Evolutionary conservation across 306 rosid species (phyloP).

Genomic region (Cucumis hystrix): DNA sequence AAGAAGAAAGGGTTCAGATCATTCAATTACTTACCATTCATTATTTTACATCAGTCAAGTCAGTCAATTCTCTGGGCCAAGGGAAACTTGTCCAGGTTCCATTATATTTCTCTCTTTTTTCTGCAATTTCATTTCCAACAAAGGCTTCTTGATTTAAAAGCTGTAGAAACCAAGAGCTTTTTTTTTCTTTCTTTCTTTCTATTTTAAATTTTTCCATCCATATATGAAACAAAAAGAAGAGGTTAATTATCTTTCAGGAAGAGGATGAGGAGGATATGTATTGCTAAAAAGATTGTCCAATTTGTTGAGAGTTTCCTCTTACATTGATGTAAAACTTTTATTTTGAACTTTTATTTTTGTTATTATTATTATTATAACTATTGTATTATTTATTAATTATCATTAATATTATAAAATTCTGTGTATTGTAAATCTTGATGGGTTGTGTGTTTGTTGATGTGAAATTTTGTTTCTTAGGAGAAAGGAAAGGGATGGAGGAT

Average conservation of each 20-base stretch:
- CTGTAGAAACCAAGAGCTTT: constrained; percentile 5
- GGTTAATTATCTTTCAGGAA: background rate
- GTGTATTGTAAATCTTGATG: background rate
- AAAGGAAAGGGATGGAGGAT: background rate
- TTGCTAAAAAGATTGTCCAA: background rate
- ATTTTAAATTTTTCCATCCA: background rate
- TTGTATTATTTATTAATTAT: background rate
- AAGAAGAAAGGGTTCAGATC: background rate
- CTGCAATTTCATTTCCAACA: constrained; percentile 9
- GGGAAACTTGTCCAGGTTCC: constrained; percentile 5
- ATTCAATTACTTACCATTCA: constrained; percentile 13
- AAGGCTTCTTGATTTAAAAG: constrained; percentile 4
- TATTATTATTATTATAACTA: background rate
- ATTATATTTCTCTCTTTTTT: background rate
- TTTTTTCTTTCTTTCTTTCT: background rate
- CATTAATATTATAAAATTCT: background rate
- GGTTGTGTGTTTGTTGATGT: background rate
- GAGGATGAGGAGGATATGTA: background rate
- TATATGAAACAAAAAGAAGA: background rate
- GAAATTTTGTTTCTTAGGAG: background rate
- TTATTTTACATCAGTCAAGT: constrained; percentile 1
- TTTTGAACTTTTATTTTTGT: background rate
- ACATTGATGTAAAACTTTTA: background rate
- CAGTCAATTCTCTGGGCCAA: background rate
- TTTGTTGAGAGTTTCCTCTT: background rate